These are phyloP conservation scores for Pleurotus tuoliensis DNA, from an alignment of 768 basidiomycete genomes.

Conservation along the genomic window DNA sequence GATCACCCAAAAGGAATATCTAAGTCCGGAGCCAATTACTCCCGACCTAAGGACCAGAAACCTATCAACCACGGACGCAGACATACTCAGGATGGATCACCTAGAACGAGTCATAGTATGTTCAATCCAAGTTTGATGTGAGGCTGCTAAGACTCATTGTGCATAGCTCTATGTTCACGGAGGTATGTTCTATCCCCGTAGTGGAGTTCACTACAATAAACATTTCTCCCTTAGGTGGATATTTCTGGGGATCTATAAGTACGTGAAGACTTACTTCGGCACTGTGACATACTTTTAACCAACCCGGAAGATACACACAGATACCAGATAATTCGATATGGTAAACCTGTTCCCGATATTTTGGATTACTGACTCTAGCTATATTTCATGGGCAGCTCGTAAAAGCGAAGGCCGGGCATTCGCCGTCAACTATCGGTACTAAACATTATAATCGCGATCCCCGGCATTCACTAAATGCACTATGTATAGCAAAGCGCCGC, in stretches of 20 bases:
- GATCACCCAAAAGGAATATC: constrained; percentile 50
- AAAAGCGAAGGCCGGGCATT: constrained; percentile 72
- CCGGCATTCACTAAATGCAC: neutral
- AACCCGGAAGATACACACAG: constrained; percentile 47
- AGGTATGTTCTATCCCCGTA: constrained; percentile 28
- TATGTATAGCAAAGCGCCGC: constrained; percentile 63
- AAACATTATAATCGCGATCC: neutral
- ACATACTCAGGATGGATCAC: constrained; percentile 47
- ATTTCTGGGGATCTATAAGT: constrained; percentile 67
- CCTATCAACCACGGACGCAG: constrained; percentile 31
- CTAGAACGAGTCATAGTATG: constrained; percentile 55
- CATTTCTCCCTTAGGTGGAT: constrained; percentile 41
- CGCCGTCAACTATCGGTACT: constrained; percentile 54
- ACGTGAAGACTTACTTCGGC: constrained; percentile 13
- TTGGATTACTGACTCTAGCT: constrained; percentile 9
- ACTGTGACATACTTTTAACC: neutral
- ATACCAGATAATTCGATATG: constrained; percentile 56
- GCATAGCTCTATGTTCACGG: constrained; percentile 63
- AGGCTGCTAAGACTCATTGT: constrained; percentile 8
- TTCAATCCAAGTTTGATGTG: neutral
- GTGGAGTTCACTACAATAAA: neutral
- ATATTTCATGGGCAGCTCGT: constrained; percentile 39
- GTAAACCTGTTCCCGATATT: constrained; percentile 21
- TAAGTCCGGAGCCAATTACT: constrained; percentile 20
- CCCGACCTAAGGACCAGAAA: constrained; percentile 24